Base-by-base conservation (phyloP, 495 filamentous ascomycete species). In the Aspergillus ellipticus region DNA sequence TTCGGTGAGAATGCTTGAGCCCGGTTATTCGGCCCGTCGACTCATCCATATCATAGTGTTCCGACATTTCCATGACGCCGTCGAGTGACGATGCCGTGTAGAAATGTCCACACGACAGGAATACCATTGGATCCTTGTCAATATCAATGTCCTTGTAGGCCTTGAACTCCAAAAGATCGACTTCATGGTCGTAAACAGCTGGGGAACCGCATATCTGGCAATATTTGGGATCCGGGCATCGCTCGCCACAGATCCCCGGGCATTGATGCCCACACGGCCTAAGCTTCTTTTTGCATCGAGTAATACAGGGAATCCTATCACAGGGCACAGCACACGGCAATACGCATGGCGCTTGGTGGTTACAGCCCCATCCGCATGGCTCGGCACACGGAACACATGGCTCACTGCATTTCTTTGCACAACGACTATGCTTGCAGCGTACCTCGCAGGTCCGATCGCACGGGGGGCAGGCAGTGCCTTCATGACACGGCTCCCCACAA, bases 61-160 rank as follows among this genome's bases (percentile, higher is more conserved):
- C 68, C 13, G 60, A 59, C 59, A 90, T 80, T 0, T 70, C 75
- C 75, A 90, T 80, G 15, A 73, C 63, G 6, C 78, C 80, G 60
- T 90, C 87, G 64, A 89, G 69, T 1, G 71, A 83, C 17, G 73
- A 65, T 0, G 79, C 37, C 0, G 79, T 84, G 29, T 87, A 69
- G 50, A 86, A 73, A 53, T 91, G 86, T 0, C 84, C 82, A 64
- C 86, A 89, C 7, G 67, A 61, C 0, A 78, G 78, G 33, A 89
- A 71, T 4, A 88, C 71, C 29, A 74, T 72, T 8, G 85, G 85
- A 11, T 78, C 65, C 16, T 72, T 61, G 43, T 85, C 68, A 0
- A 85, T 58, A 59, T 87, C 61, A 35, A 83, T 66, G 8, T 83
- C 80, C 2, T 57, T 62, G 59, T 80, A 87, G 10, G 73, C 65